Conservation (phyloP, 2,329 filamentous ascomycete genomes). For the Cadophora gregata region DNA sequence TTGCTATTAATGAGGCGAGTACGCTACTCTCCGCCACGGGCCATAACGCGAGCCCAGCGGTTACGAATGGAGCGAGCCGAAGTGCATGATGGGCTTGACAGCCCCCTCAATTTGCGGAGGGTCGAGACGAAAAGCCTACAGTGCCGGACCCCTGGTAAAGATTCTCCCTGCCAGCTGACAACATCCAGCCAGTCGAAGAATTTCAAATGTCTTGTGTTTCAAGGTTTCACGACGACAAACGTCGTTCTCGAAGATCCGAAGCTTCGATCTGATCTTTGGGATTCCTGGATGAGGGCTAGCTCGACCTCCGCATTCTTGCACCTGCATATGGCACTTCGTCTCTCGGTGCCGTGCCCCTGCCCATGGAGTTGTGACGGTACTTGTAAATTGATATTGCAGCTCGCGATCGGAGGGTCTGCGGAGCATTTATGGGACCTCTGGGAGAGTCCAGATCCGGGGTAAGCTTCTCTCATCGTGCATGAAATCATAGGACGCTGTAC, state of each 20-base stretch:
- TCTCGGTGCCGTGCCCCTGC: slow-evolving; percentile 15
- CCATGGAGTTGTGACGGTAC: slow-evolving; percentile 2
- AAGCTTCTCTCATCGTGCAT: slow-evolving; percentile 18
- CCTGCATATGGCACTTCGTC: slow-evolving; percentile 32
- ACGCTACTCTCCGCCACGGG: slow-evolving; percentile 25
- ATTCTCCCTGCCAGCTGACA: slow-evolving; percentile 5
- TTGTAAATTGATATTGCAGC: slow-evolving; percentile 13
- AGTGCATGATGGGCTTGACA: slow-evolving; percentile 18
- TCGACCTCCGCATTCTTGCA: slow-evolving; percentile 33
- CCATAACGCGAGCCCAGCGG: slow-evolving; percentile 28
- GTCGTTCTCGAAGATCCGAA: slow-evolving; percentile 34
- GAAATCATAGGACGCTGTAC: neutral
- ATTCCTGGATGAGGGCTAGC: slow-evolving; percentile 33
- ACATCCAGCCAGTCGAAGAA: slow-evolving; percentile 29
- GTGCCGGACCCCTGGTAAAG: slow-evolving; percentile 7
- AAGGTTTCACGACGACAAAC: slow-evolving; percentile 31
- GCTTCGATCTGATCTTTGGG: slow-evolving; percentile 35
- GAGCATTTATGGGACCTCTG: slow-evolving; percentile 9
- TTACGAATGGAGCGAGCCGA: slow-evolving; percentile 20
- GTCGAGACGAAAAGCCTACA: slow-evolving; percentile 39
- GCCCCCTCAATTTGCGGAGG: slow-evolving; percentile 32
- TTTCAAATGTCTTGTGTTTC: slow-evolving; percentile 26
- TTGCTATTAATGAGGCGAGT: slow-evolving; percentile 26
- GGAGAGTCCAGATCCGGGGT: slow-evolving; percentile 23
- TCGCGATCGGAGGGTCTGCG: slow-evolving; percentile 14